These are phyloP conservation scores for Ophiosphaerella herpotricha DNA, from an alignment of 2,329 filamentous ascomycete species.

Conservation along the genomic window DNA sequence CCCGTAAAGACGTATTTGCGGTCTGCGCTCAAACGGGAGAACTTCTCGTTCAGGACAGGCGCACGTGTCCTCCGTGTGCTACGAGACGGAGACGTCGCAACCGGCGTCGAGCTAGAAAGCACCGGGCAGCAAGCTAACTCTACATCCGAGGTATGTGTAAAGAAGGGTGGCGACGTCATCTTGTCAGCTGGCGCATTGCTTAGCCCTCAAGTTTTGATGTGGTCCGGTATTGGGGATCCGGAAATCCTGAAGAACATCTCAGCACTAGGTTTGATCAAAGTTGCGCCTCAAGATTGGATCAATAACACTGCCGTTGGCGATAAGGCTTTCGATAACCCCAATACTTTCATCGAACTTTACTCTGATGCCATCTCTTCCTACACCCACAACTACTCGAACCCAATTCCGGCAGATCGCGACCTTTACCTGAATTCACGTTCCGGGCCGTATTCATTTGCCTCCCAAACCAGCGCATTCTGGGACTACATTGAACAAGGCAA, in stretches of 20 bases:
- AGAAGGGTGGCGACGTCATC: slow-evolving; percentile 34
- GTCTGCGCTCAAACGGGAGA: slow-evolving; percentile 47
- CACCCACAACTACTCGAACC: slow-evolving; percentile 53
- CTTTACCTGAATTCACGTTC: slow-evolving; percentile 55
- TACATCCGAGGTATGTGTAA: slow-evolving; percentile 24
- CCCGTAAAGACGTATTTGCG: slow-evolving; percentile 58
- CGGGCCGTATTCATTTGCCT: slow-evolving; percentile 59
- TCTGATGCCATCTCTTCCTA: slow-evolving; percentile 54
- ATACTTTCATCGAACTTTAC: slow-evolving; percentile 58
- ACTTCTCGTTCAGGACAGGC: slow-evolving; percentile 48
- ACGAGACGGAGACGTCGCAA: slow-evolving; percentile 47
- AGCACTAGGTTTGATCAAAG: slow-evolving; percentile 41
- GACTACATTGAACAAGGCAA: slow-evolving; percentile 51
- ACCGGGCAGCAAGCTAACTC: slow-evolving; percentile 39
- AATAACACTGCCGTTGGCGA: slow-evolving; percentile 56
- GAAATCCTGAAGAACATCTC: slow-evolving; percentile 37
- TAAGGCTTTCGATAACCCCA: slow-evolving; percentile 61
- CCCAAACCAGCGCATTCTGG: slow-evolving; percentile 61
- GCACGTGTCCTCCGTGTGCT: slow-evolving; percentile 53
- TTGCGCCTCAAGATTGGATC: slow-evolving; percentile 51
- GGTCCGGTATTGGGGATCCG: slow-evolving; percentile 45
- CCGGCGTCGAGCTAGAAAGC: slow-evolving; percentile 48
- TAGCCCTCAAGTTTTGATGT: slow-evolving; percentile 46
- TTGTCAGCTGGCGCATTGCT: slow-evolving; percentile 41
- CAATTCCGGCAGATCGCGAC: slow-evolving; percentile 48